Conservation (phyloP, 2,329 filamentous ascomycete species). For the Trichoderma asperellum region DNA sequence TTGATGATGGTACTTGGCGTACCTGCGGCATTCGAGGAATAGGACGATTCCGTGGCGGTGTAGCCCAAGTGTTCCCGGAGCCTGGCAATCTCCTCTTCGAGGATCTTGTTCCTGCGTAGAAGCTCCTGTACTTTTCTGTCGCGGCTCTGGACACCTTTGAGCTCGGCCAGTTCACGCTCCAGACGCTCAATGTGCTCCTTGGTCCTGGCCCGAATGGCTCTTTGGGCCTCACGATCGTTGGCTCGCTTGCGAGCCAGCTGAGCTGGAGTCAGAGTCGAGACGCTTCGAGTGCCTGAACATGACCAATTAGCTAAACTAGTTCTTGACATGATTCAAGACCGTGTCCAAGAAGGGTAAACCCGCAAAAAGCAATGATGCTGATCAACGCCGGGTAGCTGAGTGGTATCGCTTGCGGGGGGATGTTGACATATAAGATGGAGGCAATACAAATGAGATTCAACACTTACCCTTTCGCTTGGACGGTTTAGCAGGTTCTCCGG, state of each 20-base stretch:
- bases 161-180: conserved; percentile 74
- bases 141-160: conserved; percentile 56
- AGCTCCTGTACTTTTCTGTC: conserved; percentile 58
- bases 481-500: conserved; percentile 48
- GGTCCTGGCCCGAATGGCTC: conserved; percentile 83
- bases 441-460: conserved; percentile 3
- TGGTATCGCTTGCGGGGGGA: background rate
- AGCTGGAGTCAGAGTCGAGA: conserved; percentile 84
- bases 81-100: conserved; percentile 57
- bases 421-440: background rate
- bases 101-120: conserved; percentile 55
- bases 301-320: conserved; percentile 1
- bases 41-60: conserved; percentile 46
- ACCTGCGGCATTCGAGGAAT: conserved; percentile 46
- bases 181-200: conserved; percentile 83
- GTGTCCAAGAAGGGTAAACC: background rate
- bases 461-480: conserved; percentile 53
- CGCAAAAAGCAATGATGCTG: background rate
- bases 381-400: background rate
- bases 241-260: conserved; percentile 88
- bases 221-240: conserved; percentile 89
- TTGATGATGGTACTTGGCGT: conserved; percentile 35
- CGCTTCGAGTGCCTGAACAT: conserved; percentile 66
- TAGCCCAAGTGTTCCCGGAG: conserved; percentile 52
- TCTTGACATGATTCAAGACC: background rate